Conservation (phyloP, 495 filamentous ascomycete species). For the Aspergillus conjunctus region DNA sequence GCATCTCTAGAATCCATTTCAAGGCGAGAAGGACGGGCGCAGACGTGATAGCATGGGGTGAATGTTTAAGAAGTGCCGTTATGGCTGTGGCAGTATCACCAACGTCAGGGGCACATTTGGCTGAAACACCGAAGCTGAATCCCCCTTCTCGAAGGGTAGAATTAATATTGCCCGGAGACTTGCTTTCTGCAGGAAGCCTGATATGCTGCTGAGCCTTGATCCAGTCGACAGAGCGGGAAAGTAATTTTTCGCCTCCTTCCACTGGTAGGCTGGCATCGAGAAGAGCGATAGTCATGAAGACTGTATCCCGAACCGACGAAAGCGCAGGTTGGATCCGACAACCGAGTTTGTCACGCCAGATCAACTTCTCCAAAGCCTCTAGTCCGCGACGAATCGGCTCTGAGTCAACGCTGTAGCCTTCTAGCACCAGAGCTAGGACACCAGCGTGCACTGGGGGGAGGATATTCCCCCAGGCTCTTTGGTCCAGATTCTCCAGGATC, state of each 20-base stretch:
- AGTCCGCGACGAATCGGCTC: slow-evolving; percentile 19
- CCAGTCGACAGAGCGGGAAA: slow-evolving; percentile 30
- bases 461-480: slow-evolving; percentile 36
- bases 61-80: slow-evolving; percentile 35
- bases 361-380: slow-evolving; percentile 32
- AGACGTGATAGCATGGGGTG: slow-evolving; percentile 15
- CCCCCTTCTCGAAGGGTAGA: slow-evolving; percentile 30
- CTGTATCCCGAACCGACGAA: slow-evolving; percentile 41
- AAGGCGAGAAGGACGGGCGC: slow-evolving; percentile 22
- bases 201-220: slow-evolving; percentile 30
- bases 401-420: slow-evolving; percentile 29
- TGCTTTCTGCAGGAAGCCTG: slow-evolving; percentile 27
- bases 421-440: slow-evolving; percentile 32
- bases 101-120: slow-evolving; percentile 44
- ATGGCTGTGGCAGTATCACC: slow-evolving; percentile 46
- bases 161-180: slow-evolving; percentile 22
- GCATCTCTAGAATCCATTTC: slow-evolving; percentile 47
- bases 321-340: slow-evolving; percentile 29
- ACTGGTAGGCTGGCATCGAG: slow-evolving; percentile 20
- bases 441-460: slow-evolving; percentile 35
- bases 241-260: background rate
- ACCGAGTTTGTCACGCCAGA: slow-evolving; percentile 26
- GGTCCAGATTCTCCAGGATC: slow-evolving; percentile 37
- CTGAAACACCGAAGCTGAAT: slow-evolving; percentile 40
- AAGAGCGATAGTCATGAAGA: slow-evolving; percentile 37